A percentile compares a stretch with the other conserved stretches of the same genome.
Conservation (phyloP, 208 protist genomes). For the Wallacemonas collosoma region DNA sequence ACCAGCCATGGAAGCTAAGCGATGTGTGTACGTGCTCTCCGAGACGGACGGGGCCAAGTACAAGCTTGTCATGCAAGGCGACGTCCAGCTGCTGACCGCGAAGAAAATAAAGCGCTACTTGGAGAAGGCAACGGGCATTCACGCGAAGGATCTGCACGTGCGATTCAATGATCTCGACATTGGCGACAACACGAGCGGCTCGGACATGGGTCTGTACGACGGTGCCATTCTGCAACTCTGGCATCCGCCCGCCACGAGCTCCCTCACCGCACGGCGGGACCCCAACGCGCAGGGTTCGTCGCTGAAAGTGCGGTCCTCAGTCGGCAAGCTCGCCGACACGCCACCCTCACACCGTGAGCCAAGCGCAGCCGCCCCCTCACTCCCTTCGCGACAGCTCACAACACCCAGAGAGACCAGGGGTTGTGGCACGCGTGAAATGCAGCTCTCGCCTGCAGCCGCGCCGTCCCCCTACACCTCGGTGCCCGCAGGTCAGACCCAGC, state of each 20-base stretch:
- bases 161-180: conserved; percentile 50
- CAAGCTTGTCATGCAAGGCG: conserved; percentile 83
- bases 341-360: too few relatives aligned
- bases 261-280: background rate
- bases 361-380: too few relatives aligned
- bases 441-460: background rate
- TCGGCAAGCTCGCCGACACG: background rate
- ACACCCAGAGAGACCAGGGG: background rate
- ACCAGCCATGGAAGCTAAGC: background rate
- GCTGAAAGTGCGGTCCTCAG: background rate
- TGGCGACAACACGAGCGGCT: conserved; percentile 36
- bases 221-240: conserved; percentile 57
- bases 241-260: background rate
- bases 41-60: conserved; percentile 78
- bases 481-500: too few relatives aligned
- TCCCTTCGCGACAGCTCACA: too few relatives aligned
- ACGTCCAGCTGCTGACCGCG: conserved; percentile 43
- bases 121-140: conserved; percentile 53
- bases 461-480: background rate
- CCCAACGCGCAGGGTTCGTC: background rate
- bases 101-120: conserved; percentile 76
- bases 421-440: background rate
- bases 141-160: conserved; percentile 45
- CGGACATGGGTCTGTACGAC: conserved; percentile 60
- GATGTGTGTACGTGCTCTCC: conserved; percentile 66